These are phyloP conservation scores for Pulveroboletus sp. DNA, from an alignment of 768 basidiomycete species.

Conservation along the genomic window DNA sequence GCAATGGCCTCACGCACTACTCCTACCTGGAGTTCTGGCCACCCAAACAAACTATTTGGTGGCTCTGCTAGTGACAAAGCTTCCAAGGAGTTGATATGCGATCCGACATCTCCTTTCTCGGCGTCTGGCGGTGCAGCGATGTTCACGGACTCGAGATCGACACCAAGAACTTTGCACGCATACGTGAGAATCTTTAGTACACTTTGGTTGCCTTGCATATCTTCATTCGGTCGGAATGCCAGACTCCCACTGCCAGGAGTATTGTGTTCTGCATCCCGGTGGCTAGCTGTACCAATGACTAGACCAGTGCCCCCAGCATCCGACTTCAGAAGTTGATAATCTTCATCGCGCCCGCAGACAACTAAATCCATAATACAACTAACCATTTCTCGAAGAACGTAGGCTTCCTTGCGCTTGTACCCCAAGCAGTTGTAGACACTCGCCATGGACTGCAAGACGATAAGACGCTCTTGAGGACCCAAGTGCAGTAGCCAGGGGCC, in stretches of 20 bases:
- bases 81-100: conserved; percentile 23
- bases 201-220: conserved; percentile 76
- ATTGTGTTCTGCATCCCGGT: conserved; percentile 28
- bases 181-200: conserved; percentile 72
- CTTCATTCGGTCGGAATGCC: conserved; percentile 71
- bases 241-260: conserved; percentile 48
- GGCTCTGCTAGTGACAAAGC: conserved; percentile 38
- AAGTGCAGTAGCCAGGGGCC: conserved; percentile 88
- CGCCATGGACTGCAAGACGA: conserved; percentile 66
- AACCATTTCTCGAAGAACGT: conserved; percentile 80
- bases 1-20: conserved; percentile 91
- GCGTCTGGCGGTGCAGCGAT: conserved; percentile 35
- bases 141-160: conserved; percentile 72
- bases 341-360: conserved; percentile 81
- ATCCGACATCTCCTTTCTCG: conserved; percentile 19
- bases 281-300: conserved; percentile 45
- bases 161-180: conserved; percentile 76
- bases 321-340: conserved; percentile 45
- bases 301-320: conserved; percentile 38
- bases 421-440: conserved; percentile 79
- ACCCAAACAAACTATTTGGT: conserved; percentile 67
- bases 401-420: conserved; percentile 85
- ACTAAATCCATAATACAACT: conserved; percentile 82
- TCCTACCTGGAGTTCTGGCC: conserved; percentile 93
- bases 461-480: conserved; percentile 70